Evolutionary conservation across 257 asterid species (phyloP), one percentile per base, ranked within the genome.

Genomic region (Solanum ahanhuiri): DNA sequence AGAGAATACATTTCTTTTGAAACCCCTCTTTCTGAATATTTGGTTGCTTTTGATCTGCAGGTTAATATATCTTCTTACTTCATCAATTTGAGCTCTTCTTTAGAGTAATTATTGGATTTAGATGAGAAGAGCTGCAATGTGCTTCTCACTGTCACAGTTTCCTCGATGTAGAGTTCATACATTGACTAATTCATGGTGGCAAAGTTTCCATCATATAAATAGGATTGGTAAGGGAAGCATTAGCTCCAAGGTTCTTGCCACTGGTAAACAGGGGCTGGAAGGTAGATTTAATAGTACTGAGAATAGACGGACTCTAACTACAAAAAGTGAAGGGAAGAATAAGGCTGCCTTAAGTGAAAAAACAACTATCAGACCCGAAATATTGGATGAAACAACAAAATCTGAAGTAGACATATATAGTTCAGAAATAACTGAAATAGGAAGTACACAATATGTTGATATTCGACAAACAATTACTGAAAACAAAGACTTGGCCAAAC

Each of bases 41-140:
- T 71, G 9, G 66, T 69, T 69, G 82, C 39, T 28, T 69, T 43
- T 69, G 51, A 85, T 86, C 85, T 86, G 91, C 97, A 95, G 98
- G 94, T 90, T 70, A 48, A 85, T 51, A 48, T 81, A 81, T 81
- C 86, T 82, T 41, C 66, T 87, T 64, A 41, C 69, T 85, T 86
- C 7, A 73, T 58, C 73, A 12, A 63, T 81, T 71, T 35, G 81
- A 73, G 69, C 82, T 22, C 83, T 41, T 34, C 23, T 51, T 77
- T 84, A 76, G 63, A 84, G 88, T 66, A 41, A 66, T 67, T 67
- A 86, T 85, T 90, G 86, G 81, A 48, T 86, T 90, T 90, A 91
- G 90, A 93, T 93, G 95, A 93, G 89, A 90, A 84, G 93, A 58
- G 88, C 85, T 83, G 92, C 96, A 72, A 95, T 96, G 99, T 94